Evolutionary conservation across 352 stramenopile species (phyloP).

Genomic region (Phytophthora pistaciae): DNA sequence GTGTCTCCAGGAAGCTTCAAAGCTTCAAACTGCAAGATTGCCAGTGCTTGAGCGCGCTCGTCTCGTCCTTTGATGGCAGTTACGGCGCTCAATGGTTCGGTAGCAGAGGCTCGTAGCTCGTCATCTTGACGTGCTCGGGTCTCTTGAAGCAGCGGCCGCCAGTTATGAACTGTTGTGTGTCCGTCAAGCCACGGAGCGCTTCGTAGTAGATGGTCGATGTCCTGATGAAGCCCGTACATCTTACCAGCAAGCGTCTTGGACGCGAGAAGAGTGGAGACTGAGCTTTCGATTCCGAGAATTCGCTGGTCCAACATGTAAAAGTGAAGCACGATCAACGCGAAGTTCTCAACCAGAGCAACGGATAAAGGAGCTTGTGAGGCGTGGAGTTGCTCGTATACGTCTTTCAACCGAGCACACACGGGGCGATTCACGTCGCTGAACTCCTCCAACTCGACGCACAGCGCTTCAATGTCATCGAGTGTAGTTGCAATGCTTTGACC

Average conservation of each 20-base stretch:
- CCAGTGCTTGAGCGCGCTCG: neutral
- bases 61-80: neutral
- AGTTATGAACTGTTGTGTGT: neutral
- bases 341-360: neutral
- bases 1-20: neutral
- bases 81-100: neutral
- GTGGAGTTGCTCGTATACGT: neutral
- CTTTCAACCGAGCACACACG: neutral
- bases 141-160: neutral
- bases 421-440: neutral
- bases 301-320: constrained; percentile 1
- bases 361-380: neutral
- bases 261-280: neutral
- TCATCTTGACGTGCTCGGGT: neutral
- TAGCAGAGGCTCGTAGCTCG: neutral
- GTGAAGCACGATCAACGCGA: neutral
- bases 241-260: neutral
- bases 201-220: neutral
- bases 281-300: neutral
- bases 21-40: neutral
- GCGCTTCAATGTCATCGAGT: constrained; percentile 1
- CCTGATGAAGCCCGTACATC: neutral
- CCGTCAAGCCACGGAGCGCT: neutral
- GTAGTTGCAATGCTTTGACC: neutral
- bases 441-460: neutral